Percentiles rank a stretch among this genome's conserved stretches.
These are phyloP conservation scores for Trichaptum fuscoviolaceum DNA, from an alignment of 768 basidiomycete species.

Conservation along the genomic window DNA sequence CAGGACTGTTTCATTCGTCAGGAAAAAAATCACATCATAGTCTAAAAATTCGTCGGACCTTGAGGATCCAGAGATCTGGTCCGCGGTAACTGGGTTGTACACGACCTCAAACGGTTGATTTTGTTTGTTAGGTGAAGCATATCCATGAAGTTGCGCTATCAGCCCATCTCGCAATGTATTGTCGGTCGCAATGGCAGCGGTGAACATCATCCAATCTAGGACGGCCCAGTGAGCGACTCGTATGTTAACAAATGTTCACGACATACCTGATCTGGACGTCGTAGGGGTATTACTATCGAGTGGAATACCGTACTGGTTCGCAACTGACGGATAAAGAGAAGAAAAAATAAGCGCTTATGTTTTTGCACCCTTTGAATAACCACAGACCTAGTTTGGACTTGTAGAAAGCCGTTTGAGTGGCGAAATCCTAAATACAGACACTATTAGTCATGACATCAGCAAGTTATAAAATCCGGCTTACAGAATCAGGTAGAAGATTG, in stretches of 20 bases:
- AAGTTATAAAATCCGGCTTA: not conserved
- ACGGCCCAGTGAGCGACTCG: not conserved
- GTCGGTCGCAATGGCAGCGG: slow-evolving; percentile 47
- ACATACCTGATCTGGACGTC: not conserved
- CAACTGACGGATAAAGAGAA: no score
- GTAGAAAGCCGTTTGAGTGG: not conserved
- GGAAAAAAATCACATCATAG: not conserved
- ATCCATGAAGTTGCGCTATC: not conserved
- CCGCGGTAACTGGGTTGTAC: not conserved
- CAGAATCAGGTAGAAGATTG: not conserved
- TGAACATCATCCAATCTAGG: slow-evolving; percentile 56
- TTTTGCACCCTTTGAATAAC: not conserved
- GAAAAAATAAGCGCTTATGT: not conserved
- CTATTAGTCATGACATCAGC: not conserved
- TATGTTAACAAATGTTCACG: not conserved
- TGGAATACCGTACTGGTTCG: not conserved
- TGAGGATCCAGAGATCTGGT: not conserved
- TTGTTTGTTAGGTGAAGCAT: not conserved
- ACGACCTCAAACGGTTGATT: not conserved
- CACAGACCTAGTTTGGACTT: not conserved
- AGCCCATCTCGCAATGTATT: slow-evolving; percentile 33
- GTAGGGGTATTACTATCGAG: not conserved
- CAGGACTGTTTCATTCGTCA: not conserved
- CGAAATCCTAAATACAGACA: not conserved
- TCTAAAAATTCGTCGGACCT: not conserved